Percentiles rank a stretch among this genome's conserved stretches.
These are phyloP conservation scores for Medicago arabica DNA, from an alignment of 306 rosid genomes.

Conservation along the genomic window DNA sequence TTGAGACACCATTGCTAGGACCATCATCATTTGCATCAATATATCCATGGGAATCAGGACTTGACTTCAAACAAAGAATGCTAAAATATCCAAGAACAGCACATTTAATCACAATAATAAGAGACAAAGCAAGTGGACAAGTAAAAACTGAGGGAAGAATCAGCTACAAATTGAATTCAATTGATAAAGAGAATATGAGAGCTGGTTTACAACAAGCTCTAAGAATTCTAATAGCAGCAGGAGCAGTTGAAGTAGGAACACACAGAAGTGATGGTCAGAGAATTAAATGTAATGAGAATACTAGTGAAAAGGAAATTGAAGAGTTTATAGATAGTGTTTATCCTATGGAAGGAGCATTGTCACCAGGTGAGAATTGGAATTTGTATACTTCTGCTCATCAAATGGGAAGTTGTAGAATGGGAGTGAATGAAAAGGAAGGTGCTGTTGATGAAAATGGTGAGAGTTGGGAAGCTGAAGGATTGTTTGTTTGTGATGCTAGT, in stretches of 20 bases:
- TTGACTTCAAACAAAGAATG: conserved; percentile 69
- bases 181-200: conserved; percentile 44
- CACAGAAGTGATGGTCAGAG: conserved; percentile 56
- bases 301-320: conserved; percentile 26
- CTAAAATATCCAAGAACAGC: conserved; percentile 67
- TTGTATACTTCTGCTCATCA: conserved; percentile 70
- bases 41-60: conserved; percentile 74
- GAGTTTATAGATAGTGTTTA: conserved; percentile 44
- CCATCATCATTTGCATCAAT: conserved; percentile 63
- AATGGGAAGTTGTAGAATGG: conserved; percentile 88
- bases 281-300: conserved; percentile 25
- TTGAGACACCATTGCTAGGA: conserved; percentile 78
- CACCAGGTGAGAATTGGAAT: conserved; percentile 57
- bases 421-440: conserved; percentile 65
- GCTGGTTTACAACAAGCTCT: conserved; percentile 42
- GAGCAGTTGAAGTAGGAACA: conserved; percentile 53
- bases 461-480: conserved; percentile 80
- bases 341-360: conserved; percentile 55
- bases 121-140: conserved; percentile 64
- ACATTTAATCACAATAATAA: conserved; percentile 66
- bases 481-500: conserved; percentile 80
- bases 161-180: conserved; percentile 35
- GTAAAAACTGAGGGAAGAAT: conserved; percentile 64
- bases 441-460: conserved; percentile 75
- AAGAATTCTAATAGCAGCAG: conserved; percentile 46